phyloP scores from a whole-genome alignment of 129 eudicot genomes.

The Logfia minima region DNA sequence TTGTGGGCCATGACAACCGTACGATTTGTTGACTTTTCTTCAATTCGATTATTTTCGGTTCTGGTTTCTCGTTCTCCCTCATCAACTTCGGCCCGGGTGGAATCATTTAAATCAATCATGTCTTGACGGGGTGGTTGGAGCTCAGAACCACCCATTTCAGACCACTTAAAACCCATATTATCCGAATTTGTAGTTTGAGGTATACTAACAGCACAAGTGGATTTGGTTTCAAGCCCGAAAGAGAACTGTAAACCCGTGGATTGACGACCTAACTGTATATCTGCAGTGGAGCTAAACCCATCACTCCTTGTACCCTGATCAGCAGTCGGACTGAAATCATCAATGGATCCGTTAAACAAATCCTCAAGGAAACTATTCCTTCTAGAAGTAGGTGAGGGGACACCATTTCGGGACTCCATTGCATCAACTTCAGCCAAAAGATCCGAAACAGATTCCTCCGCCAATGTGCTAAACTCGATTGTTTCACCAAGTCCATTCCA shows the following conservation, averaged over 20 bases:
- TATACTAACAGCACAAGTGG: constrained; percentile 26
- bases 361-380: constrained; percentile 65
- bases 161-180: constrained; percentile 29
- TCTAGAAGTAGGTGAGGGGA: constrained; percentile 81
- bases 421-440: constrained; percentile 95
- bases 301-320: constrained; percentile 55
- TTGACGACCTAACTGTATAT: constrained; percentile 48
- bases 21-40: constrained; percentile 24
- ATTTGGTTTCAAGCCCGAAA: constrained; percentile 35
- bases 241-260: constrained; percentile 41
- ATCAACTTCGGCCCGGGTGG: constrained; percentile 37
- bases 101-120: constrained; percentile 37
- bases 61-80: constrained; percentile 31
- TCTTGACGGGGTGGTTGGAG: constrained; percentile 43
- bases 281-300: constrained; percentile 62
- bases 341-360: constrained; percentile 68
- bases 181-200: constrained; percentile 33
- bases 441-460: constrained; percentile 96
- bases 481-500: constrained; percentile 68
- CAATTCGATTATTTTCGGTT: neutral
- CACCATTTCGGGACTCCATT: constrained; percentile 81
- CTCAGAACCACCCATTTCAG: constrained; percentile 42
- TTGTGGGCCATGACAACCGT: neutral
- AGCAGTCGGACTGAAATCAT: constrained; percentile 56
- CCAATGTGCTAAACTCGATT: constrained; percentile 82